These are phyloP conservation scores for Hevea brasiliensis DNA, from an alignment of 345 rosid genomes.

Conservation along the genomic window DNA sequence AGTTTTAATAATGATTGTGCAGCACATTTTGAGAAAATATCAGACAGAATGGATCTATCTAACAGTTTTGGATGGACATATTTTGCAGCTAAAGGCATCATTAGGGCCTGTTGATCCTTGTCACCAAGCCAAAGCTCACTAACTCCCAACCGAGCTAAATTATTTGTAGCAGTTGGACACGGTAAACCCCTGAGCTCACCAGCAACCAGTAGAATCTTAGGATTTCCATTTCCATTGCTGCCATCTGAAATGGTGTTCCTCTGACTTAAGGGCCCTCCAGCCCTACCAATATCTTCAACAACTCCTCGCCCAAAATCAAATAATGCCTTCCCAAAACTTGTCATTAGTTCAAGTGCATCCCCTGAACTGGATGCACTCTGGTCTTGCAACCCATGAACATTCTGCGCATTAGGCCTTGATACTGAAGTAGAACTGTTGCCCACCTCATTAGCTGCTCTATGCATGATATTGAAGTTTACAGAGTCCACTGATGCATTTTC, in stretches of 20 bases:
- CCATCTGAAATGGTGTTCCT: conserved; percentile 35
- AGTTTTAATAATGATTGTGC: conserved; percentile 57
- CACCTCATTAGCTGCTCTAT: conserved; percentile 32
- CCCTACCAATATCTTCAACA: conserved; percentile 88
- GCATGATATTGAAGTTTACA: conserved; percentile 18
- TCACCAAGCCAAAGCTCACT: conserved; percentile 84
- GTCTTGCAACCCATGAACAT: conserved; percentile 31
- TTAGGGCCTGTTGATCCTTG: conserved; percentile 77
- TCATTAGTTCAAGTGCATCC: conserved; percentile 94
- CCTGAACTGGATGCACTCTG: conserved; percentile 65
- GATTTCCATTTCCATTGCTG: conserved; percentile 43
- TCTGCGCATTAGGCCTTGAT: conserved; percentile 32
- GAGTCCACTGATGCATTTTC: conserved; percentile 30
- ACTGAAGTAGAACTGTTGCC: conserved; percentile 37
- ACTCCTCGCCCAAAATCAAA: conserved; percentile 89
- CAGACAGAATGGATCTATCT: conserved; percentile 64
- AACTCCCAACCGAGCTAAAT: conserved; percentile 60
- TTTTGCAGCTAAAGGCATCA: conserved; percentile 69
- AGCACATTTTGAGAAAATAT: conserved; percentile 54
- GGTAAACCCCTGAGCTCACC: conserved; percentile 78
- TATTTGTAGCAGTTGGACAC: conserved; percentile 79
- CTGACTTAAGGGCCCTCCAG: conserved; percentile 47
- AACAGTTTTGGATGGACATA: conserved; percentile 76
- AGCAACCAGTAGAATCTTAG: conserved; percentile 47
- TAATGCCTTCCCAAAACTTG: conserved; percentile 85